A percentile compares a stretch with the other conserved stretches of the same genome.
These are phyloP conservation scores for Trametes cingulata DNA, from an alignment of 768 basidiomycete species.

Conservation along the genomic window DNA sequence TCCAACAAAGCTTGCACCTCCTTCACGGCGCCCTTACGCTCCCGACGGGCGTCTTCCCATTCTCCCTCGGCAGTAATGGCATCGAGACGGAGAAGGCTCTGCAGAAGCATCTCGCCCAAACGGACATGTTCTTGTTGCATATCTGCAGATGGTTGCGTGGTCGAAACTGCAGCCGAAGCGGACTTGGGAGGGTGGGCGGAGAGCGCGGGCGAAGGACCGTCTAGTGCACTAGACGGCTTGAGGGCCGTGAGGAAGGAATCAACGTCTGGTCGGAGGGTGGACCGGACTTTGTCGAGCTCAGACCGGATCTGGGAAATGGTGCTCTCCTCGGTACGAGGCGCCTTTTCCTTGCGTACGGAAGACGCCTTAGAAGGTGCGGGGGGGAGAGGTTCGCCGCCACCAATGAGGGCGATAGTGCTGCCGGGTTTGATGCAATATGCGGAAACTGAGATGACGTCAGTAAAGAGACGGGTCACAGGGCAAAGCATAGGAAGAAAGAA, in stretches of 20 bases:
- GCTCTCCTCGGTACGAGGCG: conserved; percentile 47
- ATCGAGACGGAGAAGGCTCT: conserved; percentile 85
- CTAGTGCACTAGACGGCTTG: conserved; percentile 20
- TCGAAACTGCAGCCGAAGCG: conserved; percentile 25
- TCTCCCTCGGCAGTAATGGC: conserved; percentile 70
- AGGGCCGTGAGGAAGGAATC: conserved; percentile 51
- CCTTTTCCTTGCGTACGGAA: conserved; percentile 24
- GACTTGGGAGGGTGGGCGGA: conserved; percentile 21
- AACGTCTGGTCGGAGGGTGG: conserved; percentile 56
- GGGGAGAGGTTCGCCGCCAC: conserved; percentile 36
- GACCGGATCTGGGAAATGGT: conserved; percentile 55
- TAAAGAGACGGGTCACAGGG: conserved; percentile 7
- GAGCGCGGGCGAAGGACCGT: conserved; percentile 6
- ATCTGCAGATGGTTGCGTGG: conserved; percentile 19
- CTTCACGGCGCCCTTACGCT: conserved; percentile 84
- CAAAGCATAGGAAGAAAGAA: not conserved
- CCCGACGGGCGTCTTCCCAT: conserved; percentile 77
- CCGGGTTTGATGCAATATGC: conserved; percentile 72
- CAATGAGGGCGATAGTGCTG: conserved; percentile 72
- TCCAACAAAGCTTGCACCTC: conserved; percentile 85
- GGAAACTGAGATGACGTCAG: conserved; percentile 51
- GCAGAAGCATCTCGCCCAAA: conserved; percentile 81
- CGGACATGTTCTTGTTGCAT: conserved; percentile 51
- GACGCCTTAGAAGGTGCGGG: conserved; percentile 29
- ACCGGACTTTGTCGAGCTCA: conserved; percentile 53